Percentiles rank a stretch among this genome's conserved stretches.
Conservation (phyloP, 768 basidiomycete species). For the Tephrocybe sp. region DNA sequence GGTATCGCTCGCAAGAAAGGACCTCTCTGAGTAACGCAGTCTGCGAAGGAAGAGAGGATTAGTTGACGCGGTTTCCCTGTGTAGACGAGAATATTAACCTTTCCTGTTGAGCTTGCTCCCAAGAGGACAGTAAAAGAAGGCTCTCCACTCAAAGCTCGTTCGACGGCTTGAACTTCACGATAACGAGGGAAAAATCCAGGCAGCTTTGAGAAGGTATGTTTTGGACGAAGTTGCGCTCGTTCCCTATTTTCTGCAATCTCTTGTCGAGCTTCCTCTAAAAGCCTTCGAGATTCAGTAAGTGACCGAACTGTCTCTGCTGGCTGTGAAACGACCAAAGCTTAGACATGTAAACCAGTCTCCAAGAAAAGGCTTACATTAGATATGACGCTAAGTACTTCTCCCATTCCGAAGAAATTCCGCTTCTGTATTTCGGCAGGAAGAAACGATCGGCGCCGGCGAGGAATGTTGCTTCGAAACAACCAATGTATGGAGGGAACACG, state of each 20-base stretch:
- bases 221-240: slow-evolving; percentile 60
- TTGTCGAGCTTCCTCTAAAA: slow-evolving; percentile 74
- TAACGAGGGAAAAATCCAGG: slow-evolving; percentile 73
- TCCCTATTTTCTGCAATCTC: slow-evolving; percentile 73
- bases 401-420: slow-evolving; percentile 76
- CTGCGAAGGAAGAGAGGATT: slow-evolving; percentile 30
- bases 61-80: background rate
- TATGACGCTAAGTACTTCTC: slow-evolving; percentile 73
- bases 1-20: slow-evolving; percentile 62
- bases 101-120: slow-evolving; percentile 79
- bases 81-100: slow-evolving; percentile 38
- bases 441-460: slow-evolving; percentile 58
- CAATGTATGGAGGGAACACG: slow-evolving; percentile 53
- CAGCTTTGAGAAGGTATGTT: slow-evolving; percentile 75
- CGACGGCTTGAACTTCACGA: slow-evolving; percentile 62
- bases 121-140: slow-evolving; percentile 81
- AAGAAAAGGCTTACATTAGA: slow-evolving; percentile 53
- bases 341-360: background rate
- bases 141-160: slow-evolving; percentile 62
- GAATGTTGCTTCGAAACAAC: slow-evolving; percentile 75
- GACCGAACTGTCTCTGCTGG: slow-evolving; percentile 78
- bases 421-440: slow-evolving; percentile 60
- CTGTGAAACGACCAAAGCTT: slow-evolving; percentile 30
- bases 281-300: slow-evolving; percentile 70
- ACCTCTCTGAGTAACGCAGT: slow-evolving; percentile 80